Base-by-base conservation (phyloP, 192 early-diverging fungal genomes). In the Helicostylum pulchrum region DNA sequence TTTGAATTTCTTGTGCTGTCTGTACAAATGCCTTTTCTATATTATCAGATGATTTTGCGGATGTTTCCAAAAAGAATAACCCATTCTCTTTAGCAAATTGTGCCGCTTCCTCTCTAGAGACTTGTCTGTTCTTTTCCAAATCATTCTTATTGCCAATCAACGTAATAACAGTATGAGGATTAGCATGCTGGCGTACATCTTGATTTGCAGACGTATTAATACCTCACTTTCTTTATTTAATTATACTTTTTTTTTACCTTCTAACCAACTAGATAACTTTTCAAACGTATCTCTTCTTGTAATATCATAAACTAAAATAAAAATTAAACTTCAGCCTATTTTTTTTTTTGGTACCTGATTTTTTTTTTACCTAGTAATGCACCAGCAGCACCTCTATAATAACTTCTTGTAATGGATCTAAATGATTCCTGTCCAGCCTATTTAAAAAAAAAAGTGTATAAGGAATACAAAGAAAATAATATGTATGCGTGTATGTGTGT, bases 121-220 rank as follows among this genome's bases (percentile, higher is more conserved):
- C 93, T 31, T 85, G 80, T 45, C 94, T 87, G 14, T 68, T 71
- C 23, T 78, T 78, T 19, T 88, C 90, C 36, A 95, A 75, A 74
- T 96, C 94, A 57, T 87, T 87, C 71, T 97, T 97, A 83, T 96
- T 96, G 31, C 93, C 95, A 64, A 97, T 91, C 11, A 97, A 75
- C 74, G 92, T 91, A 58, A 92, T 94, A 0, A 88, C 91, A n/a
- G 94, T 95, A 52, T 95, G 88, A 36, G 91, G 87, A 68, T 94
- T 94, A 32, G 92, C 92, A 66, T 95, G 91, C 66, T 90, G 85
- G 73, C 88, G 86, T 8, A 90, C 93, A 72, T 97, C 92, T 73
- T 53, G 3, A 36, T 8, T 53, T 47, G 26, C 11, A 31, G 1
- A 15, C 17, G 23, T 11, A 14, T 23, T 26, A 32, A 4, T 15